These are phyloP conservation scores for Termitomyces sp. DNA, from an alignment of 768 basidiomycete species.

Conservation along the genomic window DNA sequence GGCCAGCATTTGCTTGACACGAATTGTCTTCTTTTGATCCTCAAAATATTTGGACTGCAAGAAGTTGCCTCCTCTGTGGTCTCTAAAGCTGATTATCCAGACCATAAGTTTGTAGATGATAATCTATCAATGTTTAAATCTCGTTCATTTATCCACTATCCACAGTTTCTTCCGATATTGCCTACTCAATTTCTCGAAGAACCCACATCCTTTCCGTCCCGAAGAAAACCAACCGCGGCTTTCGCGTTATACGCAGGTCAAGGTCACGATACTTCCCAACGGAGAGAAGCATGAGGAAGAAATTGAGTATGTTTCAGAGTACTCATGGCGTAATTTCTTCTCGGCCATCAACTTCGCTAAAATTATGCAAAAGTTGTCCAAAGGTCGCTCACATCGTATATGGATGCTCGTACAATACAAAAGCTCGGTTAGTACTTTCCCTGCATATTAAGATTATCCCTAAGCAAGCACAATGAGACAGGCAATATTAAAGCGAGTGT, in stretches of 20 bases:
- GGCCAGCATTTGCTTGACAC: slow-evolving; percentile 95
- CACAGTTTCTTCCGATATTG: slow-evolving; percentile 95
- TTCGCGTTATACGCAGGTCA: slow-evolving; percentile 53
- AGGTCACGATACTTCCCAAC: slow-evolving; percentile 58
- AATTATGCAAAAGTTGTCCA: slow-evolving; percentile 96
- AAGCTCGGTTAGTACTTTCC: slow-evolving; percentile 67
- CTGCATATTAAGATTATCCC: not conserved
- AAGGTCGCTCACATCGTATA: slow-evolving; percentile 90
- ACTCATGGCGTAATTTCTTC: slow-evolving; percentile 98
- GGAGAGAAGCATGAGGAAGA: slow-evolving; percentile 80
- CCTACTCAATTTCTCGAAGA: slow-evolving; percentile 67
- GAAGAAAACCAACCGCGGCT: slow-evolving; percentile 65
- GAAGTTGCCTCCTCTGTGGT: slow-evolving; percentile 82
- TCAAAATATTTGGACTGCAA: slow-evolving; percentile 98
- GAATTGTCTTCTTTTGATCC: slow-evolving; percentile 86
- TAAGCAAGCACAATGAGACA: slow-evolving; percentile 22
- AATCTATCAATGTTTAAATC: not conserved
- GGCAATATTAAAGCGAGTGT: slow-evolving; percentile 94
- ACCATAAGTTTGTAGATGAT: slow-evolving; percentile 58
- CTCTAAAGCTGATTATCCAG: slow-evolving; percentile 84
- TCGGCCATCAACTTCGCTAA: slow-evolving; percentile 95
- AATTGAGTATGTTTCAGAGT: slow-evolving; percentile 87
- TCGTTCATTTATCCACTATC: slow-evolving; percentile 7
- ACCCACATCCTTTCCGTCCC: slow-evolving; percentile 49
- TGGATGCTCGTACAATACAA: slow-evolving; percentile 98